Evolutionary conservation across 495 filamentous ascomycete species (phyloP).

Genomic region (Xylaria cubensis): DNA sequence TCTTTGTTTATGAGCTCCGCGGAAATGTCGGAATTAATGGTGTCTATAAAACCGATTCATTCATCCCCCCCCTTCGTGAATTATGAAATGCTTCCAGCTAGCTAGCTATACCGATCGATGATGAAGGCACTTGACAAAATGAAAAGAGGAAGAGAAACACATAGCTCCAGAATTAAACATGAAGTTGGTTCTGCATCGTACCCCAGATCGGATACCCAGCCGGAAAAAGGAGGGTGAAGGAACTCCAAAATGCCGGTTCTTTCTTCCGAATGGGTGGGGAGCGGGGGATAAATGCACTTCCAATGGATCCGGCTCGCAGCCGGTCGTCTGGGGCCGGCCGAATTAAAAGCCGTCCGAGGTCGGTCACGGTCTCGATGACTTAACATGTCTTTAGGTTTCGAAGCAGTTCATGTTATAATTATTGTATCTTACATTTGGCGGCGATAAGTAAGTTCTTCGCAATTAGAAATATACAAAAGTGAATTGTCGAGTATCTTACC

Average conservation of each 20-base stretch:
- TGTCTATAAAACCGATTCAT: not conserved
- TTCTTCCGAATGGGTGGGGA: constrained; percentile 31
- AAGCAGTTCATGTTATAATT: not conserved
- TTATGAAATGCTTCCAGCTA: not conserved
- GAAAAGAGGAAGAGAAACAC: not conserved
- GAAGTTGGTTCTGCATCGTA: not conserved
- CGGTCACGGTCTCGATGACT: not conserved
- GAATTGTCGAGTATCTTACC: not conserved
- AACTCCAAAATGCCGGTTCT: constrained; percentile 35
- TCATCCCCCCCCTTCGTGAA: not conserved
- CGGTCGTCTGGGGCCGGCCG: constrained; percentile 13
- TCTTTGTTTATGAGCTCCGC: not conserved
- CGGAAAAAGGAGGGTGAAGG: not conserved
- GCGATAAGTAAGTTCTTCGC: not conserved
- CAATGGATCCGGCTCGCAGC: not conserved
- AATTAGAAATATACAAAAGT: not conserved
- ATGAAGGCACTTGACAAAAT: not conserved
- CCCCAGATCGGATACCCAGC: constrained; percentile 5
- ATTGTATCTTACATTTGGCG: not conserved
- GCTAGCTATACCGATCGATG: not conserved
- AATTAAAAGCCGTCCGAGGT: constrained; percentile 19
- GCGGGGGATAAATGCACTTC: constrained; percentile 19
- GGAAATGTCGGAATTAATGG: no score
- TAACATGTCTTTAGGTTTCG: not conserved
- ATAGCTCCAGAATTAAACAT: not conserved